Evolutionary conservation across 768 basidiomycete species (phyloP).

Genomic region (Postia placenta): DNA sequence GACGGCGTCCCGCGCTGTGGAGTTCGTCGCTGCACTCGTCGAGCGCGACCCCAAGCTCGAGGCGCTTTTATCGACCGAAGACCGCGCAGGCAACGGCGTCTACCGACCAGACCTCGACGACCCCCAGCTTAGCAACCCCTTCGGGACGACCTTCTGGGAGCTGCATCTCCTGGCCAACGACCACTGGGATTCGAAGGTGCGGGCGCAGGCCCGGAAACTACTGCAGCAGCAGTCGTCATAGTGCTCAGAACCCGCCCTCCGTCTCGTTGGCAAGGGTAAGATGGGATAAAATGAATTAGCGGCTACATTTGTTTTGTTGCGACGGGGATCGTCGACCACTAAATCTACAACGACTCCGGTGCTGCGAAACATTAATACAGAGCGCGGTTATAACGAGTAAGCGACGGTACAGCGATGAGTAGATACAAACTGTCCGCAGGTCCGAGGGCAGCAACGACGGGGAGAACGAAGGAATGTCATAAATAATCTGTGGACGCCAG

Average conservation of each 20-base stretch:
- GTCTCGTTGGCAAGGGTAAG: background rate
- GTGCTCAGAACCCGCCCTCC: background rate
- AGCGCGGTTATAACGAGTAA: background rate
- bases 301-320: constrained; percentile 5
- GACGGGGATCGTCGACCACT: background rate
- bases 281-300: background rate
- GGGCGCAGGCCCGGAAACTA: constrained; percentile 58
- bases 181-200: constrained; percentile 64
- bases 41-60: constrained; percentile 77
- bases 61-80: constrained; percentile 81
- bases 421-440: background rate
- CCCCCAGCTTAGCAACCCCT: constrained; percentile 76
- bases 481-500: background rate
- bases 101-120: constrained; percentile 86
- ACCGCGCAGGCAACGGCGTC: constrained; percentile 76
- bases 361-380: background rate
- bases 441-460: background rate
- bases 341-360: constrained; percentile 6
- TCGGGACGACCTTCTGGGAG: constrained; percentile 87
- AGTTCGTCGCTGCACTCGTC: constrained; percentile 67
- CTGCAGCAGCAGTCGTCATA: constrained; percentile 37
- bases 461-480: background rate
- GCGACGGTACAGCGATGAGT: background rate
- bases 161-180: constrained; percentile 52
- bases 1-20: constrained; percentile 59